Evolutionary conservation across 441 rosid species (phyloP).

Genomic region (Arabidopsis lyrata): DNA sequence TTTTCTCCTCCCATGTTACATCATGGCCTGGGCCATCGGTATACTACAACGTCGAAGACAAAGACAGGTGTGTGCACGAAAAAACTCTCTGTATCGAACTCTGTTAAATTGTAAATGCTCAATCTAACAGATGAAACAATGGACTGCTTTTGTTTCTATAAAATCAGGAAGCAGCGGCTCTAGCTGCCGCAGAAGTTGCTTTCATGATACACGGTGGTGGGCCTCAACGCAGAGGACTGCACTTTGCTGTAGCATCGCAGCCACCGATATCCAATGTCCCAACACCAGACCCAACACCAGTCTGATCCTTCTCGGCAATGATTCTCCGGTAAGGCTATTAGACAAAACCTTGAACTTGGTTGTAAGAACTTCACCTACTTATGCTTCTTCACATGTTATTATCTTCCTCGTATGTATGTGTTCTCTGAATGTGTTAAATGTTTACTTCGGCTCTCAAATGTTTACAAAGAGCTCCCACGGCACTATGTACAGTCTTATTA

Average conservation of each 20-base stretch:
- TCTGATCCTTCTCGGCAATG: constrained; percentile 51
- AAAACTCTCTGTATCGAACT: neutral
- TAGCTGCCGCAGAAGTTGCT: constrained; percentile 85
- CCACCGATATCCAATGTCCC: constrained; percentile 51
- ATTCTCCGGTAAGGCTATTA: constrained; percentile 28
- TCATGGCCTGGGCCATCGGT: constrained; percentile 99
- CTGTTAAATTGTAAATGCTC: constrained; percentile 6
- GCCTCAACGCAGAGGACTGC: constrained; percentile 66
- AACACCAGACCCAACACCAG: constrained; percentile 59
- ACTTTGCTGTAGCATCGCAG: constrained; percentile 69
- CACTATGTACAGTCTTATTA: constrained; percentile 36
- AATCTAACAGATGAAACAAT: constrained; percentile 8
- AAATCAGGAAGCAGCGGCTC: constrained; percentile 89
- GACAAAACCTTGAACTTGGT: constrained; percentile 30
- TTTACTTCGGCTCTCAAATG: constrained; percentile 23
- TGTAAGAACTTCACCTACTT: constrained; percentile 37
- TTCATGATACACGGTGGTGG: constrained; percentile 78
- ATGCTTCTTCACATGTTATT: constrained; percentile 31
- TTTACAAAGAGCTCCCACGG: constrained; percentile 26
- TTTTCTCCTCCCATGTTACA: constrained; percentile 94
- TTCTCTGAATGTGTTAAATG: constrained; percentile 26
- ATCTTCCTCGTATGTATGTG: constrained; percentile 27
- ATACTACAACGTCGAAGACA: constrained; percentile 92
- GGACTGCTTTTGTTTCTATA: constrained; percentile 14
- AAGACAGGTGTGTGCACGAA: constrained; percentile 67